Evolutionary conservation across 2,329 filamentous ascomycete genomes (phyloP).

Genomic region (Exserohilum turcica): DNA sequence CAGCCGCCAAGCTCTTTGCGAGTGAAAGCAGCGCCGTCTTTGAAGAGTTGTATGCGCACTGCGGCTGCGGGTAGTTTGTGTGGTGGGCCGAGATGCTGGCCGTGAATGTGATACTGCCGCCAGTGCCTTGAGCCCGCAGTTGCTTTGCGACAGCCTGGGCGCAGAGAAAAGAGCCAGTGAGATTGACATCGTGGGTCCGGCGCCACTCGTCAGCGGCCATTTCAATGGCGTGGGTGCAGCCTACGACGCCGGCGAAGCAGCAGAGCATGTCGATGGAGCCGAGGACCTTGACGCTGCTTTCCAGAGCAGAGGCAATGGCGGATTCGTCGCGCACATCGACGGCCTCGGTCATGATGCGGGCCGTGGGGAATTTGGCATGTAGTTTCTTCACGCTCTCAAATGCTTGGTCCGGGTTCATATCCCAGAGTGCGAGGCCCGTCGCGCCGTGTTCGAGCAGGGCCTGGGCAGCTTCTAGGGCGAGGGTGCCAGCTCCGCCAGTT

Average conservation of each 20-base stretch:
- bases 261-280: constrained; percentile 62
- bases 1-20: constrained; percentile 69
- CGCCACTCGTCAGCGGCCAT: constrained; percentile 65
- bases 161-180: constrained; percentile 71
- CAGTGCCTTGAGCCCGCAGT: constrained; percentile 47
- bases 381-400: constrained; percentile 54
- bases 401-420: constrained; percentile 57
- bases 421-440: constrained; percentile 64
- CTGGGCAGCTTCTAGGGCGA: constrained; percentile 62
- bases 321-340: constrained; percentile 66
- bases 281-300: constrained; percentile 50
- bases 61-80: constrained; percentile 75
- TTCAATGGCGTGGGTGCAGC: constrained; percentile 64
- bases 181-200: constrained; percentile 71
- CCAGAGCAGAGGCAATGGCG: constrained; percentile 49
- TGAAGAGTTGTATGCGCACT: constrained; percentile 72
- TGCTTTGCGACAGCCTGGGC: constrained; percentile 66
- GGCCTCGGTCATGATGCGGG: constrained; percentile 56
- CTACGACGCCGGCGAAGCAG: constrained; percentile 72
- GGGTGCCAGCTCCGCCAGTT: constrained; percentile 69
- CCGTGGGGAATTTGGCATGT: constrained; percentile 59
- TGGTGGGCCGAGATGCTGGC: constrained; percentile 71
- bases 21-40: constrained; percentile 71
- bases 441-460: constrained; percentile 73
- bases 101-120: constrained; percentile 69